phyloP scores from a whole-genome alignment of 345 rosid genomes.

The Erysimum cheiranthoides region DNA sequence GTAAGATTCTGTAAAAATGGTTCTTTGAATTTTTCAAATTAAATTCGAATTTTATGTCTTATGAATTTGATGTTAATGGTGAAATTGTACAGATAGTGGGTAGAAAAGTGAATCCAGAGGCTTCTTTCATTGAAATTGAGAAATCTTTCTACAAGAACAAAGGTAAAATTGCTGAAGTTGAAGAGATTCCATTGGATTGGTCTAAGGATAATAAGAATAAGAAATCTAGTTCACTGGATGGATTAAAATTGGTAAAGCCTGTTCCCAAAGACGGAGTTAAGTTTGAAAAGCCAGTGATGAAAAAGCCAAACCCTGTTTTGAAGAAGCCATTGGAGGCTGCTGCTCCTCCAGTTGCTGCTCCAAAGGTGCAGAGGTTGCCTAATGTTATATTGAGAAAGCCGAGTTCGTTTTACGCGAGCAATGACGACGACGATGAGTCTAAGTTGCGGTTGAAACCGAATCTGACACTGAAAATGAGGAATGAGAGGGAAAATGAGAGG shows the following conservation, averaged over 20 bases:
- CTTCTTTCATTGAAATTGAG: constrained; percentile 76
- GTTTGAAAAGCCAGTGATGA: constrained; percentile 58
- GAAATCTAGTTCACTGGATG: constrained; percentile 50
- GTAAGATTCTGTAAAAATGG: constrained; percentile 34
- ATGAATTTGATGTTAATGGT: constrained; percentile 15
- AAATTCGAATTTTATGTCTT: not conserved
- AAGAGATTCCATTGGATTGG: constrained; percentile 76
- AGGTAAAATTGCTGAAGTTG: constrained; percentile 63
- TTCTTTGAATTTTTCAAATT: not conserved
- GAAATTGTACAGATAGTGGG: constrained; percentile 67
- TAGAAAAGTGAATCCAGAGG: constrained; percentile 77
- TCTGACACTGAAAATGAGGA: constrained; percentile 70
- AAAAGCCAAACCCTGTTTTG: constrained; percentile 52
- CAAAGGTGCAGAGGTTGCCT: constrained; percentile 59
- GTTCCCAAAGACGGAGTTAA: constrained; percentile 71
- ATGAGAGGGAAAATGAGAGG: constrained; percentile 57
- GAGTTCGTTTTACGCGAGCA: constrained; percentile 57
- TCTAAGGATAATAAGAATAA: constrained; percentile 54
- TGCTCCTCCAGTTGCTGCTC: constrained; percentile 17
- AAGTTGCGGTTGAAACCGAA: constrained; percentile 67
- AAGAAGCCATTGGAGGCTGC: constrained; percentile 53
- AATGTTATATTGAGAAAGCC: constrained; percentile 92
- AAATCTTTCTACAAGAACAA: constrained; percentile 77
- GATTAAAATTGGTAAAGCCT: constrained; percentile 74
- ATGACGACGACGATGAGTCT: constrained; percentile 59